Percentiles rank a stretch among this genome's conserved stretches.
Evolutionary conservation across 1,284 basidiomycete genomes (phyloP).

Genomic region (Marasmius fiardii): DNA sequence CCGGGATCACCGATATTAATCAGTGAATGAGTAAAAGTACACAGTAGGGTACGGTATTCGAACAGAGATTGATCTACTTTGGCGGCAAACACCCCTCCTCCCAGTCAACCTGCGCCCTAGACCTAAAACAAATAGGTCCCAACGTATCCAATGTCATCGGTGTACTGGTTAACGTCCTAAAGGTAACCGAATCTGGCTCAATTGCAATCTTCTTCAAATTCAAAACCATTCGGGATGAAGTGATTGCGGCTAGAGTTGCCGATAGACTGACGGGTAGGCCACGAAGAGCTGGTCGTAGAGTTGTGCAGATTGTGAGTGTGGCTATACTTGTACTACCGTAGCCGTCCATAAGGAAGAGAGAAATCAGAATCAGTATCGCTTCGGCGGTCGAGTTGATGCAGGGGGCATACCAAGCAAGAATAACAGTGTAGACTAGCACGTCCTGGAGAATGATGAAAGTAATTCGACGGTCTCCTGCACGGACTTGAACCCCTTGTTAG

Average conservation of each 20-base stretch:
- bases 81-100: not conserved
- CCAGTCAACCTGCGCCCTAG: not conserved
- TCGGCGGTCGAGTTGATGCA: not conserved
- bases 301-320: slow-evolving; percentile 2
- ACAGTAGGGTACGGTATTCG: no score
- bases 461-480: slow-evolving; percentile 1
- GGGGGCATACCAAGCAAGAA: slow-evolving; percentile 3
- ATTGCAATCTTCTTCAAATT: slow-evolving; percentile 5
- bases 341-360: not conserved
- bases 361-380: not conserved
- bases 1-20: no score
- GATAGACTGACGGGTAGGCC: slow-evolving; percentile 7
- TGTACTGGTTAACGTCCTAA: not conserved
- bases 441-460: slow-evolving; percentile 1
- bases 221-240: slow-evolving; percentile 8
- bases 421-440: not conserved
- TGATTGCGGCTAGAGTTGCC: slow-evolving; percentile 3
- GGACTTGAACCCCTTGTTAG: not conserved
- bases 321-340: not conserved
- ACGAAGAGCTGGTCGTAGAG: not conserved
- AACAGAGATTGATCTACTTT: no score
- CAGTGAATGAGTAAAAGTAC: no score
- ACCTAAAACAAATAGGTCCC: not conserved
- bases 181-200: not conserved
- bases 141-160: not conserved